Percentiles rank a stretch among this genome's conserved stretches.
phyloP scores from a whole-genome alignment of 2,329 filamentous ascomycete genomes.

The Cercospora sp. region DNA sequence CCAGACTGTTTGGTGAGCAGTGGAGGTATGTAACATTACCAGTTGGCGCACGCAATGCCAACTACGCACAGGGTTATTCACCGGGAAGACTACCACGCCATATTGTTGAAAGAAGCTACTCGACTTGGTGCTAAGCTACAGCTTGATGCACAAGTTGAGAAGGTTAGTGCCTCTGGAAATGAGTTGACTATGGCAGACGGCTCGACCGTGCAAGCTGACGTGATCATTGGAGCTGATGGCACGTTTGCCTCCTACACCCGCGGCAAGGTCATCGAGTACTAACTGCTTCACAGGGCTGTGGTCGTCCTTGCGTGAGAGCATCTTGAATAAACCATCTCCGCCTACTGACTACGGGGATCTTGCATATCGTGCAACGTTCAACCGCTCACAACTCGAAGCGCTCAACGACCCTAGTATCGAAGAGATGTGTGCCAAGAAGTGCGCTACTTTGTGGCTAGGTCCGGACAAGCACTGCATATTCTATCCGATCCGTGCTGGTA shows the following conservation, averaged over 20 bases:
- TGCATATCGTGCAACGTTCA: constrained; percentile 61
- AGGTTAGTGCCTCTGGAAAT: constrained; percentile 44
- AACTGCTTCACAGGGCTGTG: not conserved
- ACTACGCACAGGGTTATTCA: constrained; percentile 1
- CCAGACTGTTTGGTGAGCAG: not conserved
- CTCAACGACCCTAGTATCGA: constrained; percentile 6
- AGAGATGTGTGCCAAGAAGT: constrained; percentile 4
- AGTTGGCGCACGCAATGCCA: not conserved
- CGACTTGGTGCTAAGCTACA: constrained; percentile 54
- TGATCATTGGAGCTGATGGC: constrained; percentile 64
- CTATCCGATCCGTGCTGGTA: constrained; percentile 59
- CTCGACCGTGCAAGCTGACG: constrained; percentile 48
- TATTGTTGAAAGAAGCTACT: constrained; percentile 52
- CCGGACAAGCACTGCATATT: constrained; percentile 60
- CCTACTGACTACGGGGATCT: constrained; percentile 46
- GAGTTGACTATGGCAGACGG: constrained; percentile 45
- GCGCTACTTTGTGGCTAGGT: constrained; percentile 58
- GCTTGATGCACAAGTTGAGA: constrained; percentile 49
- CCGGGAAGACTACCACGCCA: constrained; percentile 53
- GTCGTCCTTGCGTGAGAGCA: not conserved
- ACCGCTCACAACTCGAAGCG: constrained; percentile 49
- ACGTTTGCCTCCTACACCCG: not conserved
- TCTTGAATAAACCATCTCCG: not conserved
- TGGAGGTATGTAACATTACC: not conserved
- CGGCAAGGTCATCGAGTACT: not conserved